These are phyloP conservation scores for Leccinum ochraceum DNA, from an alignment of 768 basidiomycete species.

Conservation along the genomic window DNA sequence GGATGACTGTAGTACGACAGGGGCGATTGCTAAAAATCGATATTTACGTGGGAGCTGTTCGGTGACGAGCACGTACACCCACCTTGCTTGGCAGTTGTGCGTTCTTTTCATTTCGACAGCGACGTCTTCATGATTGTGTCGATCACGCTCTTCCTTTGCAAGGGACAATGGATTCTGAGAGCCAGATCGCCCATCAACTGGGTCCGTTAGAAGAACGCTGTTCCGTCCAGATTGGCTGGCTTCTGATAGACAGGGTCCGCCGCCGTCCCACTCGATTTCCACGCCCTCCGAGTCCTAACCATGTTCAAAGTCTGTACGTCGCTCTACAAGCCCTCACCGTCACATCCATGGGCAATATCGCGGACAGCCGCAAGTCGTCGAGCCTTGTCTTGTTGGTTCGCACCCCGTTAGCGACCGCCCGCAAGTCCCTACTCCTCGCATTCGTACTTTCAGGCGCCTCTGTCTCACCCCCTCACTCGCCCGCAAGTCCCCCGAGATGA, in stretches of 20 bases:
- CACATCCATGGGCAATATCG: conserved; percentile 90
- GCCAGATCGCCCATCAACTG: too few species aligned
- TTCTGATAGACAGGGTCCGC: conserved; percentile 26
- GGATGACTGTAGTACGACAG: too few species aligned
- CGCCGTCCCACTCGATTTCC: not conserved
- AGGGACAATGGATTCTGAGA: too few species aligned
- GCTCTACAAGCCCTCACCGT: conserved; percentile 88
- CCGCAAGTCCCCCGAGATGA: conserved; percentile 60
- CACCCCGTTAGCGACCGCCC: conserved; percentile 49
- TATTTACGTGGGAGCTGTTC: too few species aligned
- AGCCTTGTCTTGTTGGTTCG: not conserved
- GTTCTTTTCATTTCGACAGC: too few species aligned
- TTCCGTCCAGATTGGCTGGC: too few species aligned
- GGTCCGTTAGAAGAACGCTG: too few species aligned
- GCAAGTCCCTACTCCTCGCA: conserved; percentile 73
- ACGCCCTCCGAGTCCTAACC: not conserved
- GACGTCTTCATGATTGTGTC: too few species aligned
- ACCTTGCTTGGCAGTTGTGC: too few species aligned
- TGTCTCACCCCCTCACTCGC: conserved; percentile 74
- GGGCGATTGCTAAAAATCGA: too few species aligned
- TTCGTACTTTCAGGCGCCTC: conserved; percentile 76
- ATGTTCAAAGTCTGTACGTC: conserved; percentile 69
- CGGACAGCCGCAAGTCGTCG: conserved; percentile 74
- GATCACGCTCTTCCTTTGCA: too few species aligned
- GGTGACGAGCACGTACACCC: too few species aligned